A percentile compares a stretch with the other conserved stretches of the same genome.
Evolutionary conservation across 2,329 filamentous ascomycete species (phyloP).

Genomic region (Fusarium papillatum): DNA sequence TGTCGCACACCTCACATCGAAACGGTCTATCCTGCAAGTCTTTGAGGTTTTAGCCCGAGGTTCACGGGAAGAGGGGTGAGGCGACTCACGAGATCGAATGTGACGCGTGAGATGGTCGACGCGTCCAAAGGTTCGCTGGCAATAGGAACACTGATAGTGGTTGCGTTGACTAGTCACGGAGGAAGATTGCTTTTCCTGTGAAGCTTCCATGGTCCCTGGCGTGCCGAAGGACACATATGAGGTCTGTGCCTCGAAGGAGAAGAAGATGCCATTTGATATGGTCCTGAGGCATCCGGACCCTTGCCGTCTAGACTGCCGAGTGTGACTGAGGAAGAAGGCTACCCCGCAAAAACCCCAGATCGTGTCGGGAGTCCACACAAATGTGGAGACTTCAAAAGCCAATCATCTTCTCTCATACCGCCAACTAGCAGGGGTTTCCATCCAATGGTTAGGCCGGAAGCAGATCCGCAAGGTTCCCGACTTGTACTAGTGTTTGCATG

Average conservation of each 20-base stretch:
- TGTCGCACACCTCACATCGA: slow-evolving; percentile 33
- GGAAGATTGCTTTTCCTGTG: slow-evolving; percentile 1
- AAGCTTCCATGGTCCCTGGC: slow-evolving; percentile 8
- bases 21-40: slow-evolving; percentile 39
- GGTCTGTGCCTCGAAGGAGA: not conserved
- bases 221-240: not conserved
- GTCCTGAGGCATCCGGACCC: not conserved
- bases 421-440: not conserved
- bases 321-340: not conserved
- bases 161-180: slow-evolving; percentile 15
- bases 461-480: not conserved
- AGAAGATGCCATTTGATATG: not conserved
- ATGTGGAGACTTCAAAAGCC: not conserved
- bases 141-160: slow-evolving; percentile 31
- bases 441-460: not conserved
- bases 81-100: slow-evolving; percentile 30
- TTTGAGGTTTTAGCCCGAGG: not conserved
- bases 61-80: not conserved
- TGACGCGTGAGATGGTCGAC: slow-evolving; percentile 35
- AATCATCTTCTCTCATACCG: not conserved
- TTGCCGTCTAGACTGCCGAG: not conserved
- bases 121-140: slow-evolving; percentile 30
- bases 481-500: not conserved
- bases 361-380: not conserved
- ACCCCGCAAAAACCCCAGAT: not conserved